Conservation (phyloP, 345 rosid species). For the Syzygium grande region DNA sequence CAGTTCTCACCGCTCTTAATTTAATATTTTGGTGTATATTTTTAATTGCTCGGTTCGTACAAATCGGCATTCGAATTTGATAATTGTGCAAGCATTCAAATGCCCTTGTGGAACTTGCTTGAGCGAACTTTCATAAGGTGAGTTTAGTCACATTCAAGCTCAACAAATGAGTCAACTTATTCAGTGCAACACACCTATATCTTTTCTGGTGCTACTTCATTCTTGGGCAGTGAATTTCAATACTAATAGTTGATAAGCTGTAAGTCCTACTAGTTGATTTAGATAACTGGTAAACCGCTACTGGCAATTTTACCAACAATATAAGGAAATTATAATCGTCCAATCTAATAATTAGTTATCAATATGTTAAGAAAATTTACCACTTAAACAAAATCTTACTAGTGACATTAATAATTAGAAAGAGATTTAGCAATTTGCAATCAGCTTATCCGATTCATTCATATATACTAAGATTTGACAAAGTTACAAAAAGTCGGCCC, state of each 20-base stretch:
- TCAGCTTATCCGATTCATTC: too few species aligned
- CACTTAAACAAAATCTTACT: background rate
- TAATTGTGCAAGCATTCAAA: background rate
- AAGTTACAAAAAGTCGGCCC: too few species aligned
- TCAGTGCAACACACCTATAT: too few species aligned
- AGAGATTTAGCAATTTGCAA: background rate
- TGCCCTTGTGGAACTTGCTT: background rate
- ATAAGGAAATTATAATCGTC: accelerated
- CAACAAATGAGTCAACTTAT: too few species aligned
- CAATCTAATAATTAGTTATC: background rate
- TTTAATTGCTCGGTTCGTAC: background rate
- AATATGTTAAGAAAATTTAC: too few species aligned
- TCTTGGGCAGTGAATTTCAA: background rate
- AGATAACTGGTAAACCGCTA: too few species aligned
- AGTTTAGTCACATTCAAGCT: too few species aligned
- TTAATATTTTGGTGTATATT: too few species aligned
- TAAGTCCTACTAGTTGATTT: background rate
- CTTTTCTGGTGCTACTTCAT: background rate
- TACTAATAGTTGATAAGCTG: too few species aligned
- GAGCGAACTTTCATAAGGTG: background rate
- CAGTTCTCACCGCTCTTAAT: too few species aligned
- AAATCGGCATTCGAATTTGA: background rate
- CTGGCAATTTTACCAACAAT: background rate
- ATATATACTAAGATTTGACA: too few species aligned
- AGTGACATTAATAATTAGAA: background rate